Percentiles rank a stretch among this genome's conserved stretches.
Conservation (phyloP, 129 eudicot genomes). For the Centrapalus pauciflorus region DNA sequence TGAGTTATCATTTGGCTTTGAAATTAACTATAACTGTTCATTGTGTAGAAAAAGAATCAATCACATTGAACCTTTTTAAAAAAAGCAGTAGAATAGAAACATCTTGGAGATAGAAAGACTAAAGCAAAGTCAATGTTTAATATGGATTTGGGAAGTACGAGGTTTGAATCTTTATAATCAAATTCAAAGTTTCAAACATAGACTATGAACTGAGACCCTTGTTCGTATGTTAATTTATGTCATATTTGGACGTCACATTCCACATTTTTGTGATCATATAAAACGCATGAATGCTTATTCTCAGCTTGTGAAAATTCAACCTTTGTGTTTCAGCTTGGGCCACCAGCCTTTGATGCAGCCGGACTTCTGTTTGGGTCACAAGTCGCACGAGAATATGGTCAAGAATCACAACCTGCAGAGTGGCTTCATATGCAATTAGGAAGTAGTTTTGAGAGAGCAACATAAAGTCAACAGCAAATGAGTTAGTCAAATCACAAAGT, state of each 20-base stretch:
- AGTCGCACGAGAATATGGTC: conserved; percentile 58
- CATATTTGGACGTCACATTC: too few species aligned
- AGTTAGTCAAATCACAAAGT: conserved; percentile 19
- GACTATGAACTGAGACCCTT: conserved; percentile 1
- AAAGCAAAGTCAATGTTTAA: background rate
- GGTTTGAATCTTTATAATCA: conserved; percentile 6
- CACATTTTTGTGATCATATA: background rate
- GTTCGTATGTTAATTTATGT: too few species aligned
- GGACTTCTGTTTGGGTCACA: conserved; percentile 64
- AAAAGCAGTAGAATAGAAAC: background rate
- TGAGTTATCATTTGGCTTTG: background rate
- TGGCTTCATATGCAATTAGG: conserved; percentile 97
- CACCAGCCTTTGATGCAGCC: conserved; percentile 56
- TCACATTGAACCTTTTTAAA: background rate
- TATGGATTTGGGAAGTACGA: background rate
- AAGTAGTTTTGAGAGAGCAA: conserved; percentile 56
- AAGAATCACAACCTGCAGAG: conserved; percentile 60
- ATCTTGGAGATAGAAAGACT: background rate
- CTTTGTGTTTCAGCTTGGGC: conserved; percentile 48
- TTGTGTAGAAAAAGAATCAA: background rate
- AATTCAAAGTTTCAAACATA: too few species aligned
- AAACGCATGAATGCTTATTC: background rate
- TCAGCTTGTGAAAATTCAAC: conserved; percentile 1
- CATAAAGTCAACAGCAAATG: conserved; percentile 32
- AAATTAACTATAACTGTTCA: background rate